Conservation (phyloP, 2,329 filamentous ascomycete genomes). For the Apiospora arundinis region DNA sequence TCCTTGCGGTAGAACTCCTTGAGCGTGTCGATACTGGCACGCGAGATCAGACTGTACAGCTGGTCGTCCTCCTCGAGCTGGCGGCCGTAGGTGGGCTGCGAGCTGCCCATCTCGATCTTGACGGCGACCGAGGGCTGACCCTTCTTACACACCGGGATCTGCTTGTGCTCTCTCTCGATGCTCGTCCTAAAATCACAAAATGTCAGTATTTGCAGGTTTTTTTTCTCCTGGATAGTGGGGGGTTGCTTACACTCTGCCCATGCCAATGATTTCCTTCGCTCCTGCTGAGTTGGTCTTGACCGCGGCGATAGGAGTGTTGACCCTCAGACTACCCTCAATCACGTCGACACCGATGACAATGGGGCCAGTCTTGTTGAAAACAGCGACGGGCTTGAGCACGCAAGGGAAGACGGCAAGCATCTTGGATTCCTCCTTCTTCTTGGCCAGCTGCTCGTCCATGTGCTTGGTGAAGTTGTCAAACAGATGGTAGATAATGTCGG, state of each 20-base stretch:
- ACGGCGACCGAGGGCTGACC: constrained; percentile 96
- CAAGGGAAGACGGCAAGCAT: constrained; percentile 97
- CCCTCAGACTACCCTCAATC: constrained; percentile 81
- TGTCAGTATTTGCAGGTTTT: background rate
- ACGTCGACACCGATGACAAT: constrained; percentile 97
- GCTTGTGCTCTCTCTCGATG: constrained; percentile 98
- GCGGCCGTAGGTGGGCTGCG: constrained; percentile 92
- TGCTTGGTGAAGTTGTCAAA: constrained; percentile 97
- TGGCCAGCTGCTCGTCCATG: constrained; percentile 84
- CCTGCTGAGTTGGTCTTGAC: constrained; percentile 84
- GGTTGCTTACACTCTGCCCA: constrained; percentile 88
- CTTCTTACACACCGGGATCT: constrained; percentile 89
- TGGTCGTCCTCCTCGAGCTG: constrained; percentile 91
- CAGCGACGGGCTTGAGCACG: constrained; percentile 84
- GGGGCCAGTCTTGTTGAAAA: constrained; percentile 98
- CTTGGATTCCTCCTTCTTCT: constrained; percentile 96
- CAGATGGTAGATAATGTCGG: constrained; percentile 98
- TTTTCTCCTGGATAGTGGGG: background rate
- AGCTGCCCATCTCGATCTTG: constrained; percentile 93
- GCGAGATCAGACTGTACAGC: constrained; percentile 86
- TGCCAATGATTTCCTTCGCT: constrained; percentile 79
- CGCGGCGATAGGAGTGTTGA: constrained; percentile 89
- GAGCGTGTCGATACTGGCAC: constrained; percentile 88
- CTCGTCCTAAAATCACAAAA: constrained; percentile 67
- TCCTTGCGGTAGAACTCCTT: constrained; percentile 87